A percentile compares a stretch with the other conserved stretches of the same genome.
These are phyloP conservation scores for Amylostereum chailletii DNA, from an alignment of 1,284 basidiomycete species.

Conservation along the genomic window DNA sequence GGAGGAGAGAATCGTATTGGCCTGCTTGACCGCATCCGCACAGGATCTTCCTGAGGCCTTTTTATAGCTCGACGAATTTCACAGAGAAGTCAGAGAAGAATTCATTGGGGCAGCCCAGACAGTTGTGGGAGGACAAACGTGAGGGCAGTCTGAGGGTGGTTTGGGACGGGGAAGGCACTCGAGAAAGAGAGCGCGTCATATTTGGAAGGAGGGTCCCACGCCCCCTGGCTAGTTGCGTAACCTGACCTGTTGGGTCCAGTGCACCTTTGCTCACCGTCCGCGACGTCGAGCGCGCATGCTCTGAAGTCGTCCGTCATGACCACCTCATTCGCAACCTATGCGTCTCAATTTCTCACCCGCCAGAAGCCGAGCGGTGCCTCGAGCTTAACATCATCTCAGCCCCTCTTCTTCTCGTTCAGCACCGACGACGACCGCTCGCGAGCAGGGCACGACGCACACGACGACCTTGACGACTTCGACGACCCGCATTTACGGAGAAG, in stretches of 20 bases:
- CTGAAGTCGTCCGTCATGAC: conserved; percentile 25
- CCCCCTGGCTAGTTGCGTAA: too few species aligned
- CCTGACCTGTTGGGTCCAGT: neutral
- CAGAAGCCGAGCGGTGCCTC: conserved; percentile 30
- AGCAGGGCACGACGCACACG: conserved; percentile 27
- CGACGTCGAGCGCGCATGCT: neutral
- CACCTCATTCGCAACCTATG: conserved; percentile 58
- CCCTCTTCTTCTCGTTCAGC: conserved; percentile 75
- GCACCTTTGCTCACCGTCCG: neutral
- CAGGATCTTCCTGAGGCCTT: too few species aligned
- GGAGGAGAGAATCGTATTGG: too few species aligned
- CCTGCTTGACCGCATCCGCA: too few species aligned
- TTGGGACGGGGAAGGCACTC: too few species aligned
- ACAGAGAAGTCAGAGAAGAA: too few species aligned
- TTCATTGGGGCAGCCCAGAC: too few species aligned
- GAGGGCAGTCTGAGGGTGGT: too few species aligned
- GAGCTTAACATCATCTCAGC: conserved; percentile 54
- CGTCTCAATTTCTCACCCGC: conserved; percentile 55
- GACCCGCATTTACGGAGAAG: conserved; percentile 60
- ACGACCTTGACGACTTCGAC: conserved; percentile 40
- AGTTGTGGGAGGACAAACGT: too few species aligned
- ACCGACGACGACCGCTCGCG: conserved; percentile 63
- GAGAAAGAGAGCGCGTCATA: too few species aligned
- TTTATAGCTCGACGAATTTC: too few species aligned
- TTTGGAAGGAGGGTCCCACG: too few species aligned